These are phyloP conservation scores for Boletus sp. DNA, from an alignment of 768 basidiomycete species.

Conservation along the genomic window DNA sequence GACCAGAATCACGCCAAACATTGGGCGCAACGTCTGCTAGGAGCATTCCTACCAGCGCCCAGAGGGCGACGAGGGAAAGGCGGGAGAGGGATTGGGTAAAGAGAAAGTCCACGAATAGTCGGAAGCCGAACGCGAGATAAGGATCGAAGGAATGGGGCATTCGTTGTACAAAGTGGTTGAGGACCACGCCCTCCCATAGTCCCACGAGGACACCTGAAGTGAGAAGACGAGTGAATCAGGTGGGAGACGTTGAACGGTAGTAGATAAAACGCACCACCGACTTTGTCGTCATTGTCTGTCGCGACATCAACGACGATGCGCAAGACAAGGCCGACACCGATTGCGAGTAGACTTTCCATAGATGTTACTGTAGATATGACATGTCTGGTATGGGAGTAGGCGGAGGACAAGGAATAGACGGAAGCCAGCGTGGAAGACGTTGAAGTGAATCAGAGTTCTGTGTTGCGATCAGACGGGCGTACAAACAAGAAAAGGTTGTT, in stretches of 20 bases:
- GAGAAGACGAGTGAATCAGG: slow-evolving; percentile 20
- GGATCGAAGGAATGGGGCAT: slow-evolving; percentile 65
- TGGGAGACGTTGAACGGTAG: neutral
- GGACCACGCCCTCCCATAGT: slow-evolving; percentile 74
- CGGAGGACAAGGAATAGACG: slow-evolving; percentile 27
- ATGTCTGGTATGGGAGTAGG: slow-evolving; percentile 28
- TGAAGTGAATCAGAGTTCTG: neutral
- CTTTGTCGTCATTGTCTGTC: slow-evolving; percentile 30
- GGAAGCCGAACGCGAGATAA: slow-evolving; percentile 61
- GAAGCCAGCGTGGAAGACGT: slow-evolving; percentile 26
- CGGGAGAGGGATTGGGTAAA: slow-evolving; percentile 54
- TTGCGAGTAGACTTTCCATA: slow-evolving; percentile 72
- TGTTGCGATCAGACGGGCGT: slow-evolving; percentile 1
- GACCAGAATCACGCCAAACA: slow-evolving; percentile 43
- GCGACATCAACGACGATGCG: slow-evolving; percentile 59
- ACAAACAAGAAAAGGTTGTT: slow-evolving; percentile 28
- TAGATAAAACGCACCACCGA: slow-evolving; percentile 26
- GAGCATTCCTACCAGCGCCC: slow-evolving; percentile 52
- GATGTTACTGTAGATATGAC: slow-evolving; percentile 28
- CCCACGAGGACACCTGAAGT: slow-evolving; percentile 60
- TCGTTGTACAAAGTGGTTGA: slow-evolving; percentile 69
- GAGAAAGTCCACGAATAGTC: slow-evolving; percentile 70
- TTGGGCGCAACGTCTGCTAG: slow-evolving; percentile 49
- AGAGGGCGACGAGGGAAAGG: slow-evolving; percentile 46
- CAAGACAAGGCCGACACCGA: slow-evolving; percentile 61